Percentiles rank a stretch among this genome's conserved stretches.
phyloP scores from a whole-genome alignment of 306 rosid species.

The Carpinus viminea region DNA sequence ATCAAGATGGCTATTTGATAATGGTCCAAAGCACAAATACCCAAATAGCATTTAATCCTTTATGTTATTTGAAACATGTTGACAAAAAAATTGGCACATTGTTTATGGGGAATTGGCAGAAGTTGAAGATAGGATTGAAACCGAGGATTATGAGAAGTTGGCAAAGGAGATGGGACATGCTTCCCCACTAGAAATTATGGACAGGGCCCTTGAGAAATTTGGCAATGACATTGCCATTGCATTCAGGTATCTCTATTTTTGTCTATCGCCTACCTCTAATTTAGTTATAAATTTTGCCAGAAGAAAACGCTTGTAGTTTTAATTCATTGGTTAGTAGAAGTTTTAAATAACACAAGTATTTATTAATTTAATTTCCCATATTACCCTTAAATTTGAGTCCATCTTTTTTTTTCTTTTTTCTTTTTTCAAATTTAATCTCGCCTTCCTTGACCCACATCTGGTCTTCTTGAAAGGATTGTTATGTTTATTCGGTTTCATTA shows the following conservation, averaged over 20 bases:
- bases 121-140: constrained; percentile 52
- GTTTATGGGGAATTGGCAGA: constrained; percentile 42
- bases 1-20: too few relatives aligned
- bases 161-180: constrained; percentile 57
- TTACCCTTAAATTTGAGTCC: too few relatives aligned
- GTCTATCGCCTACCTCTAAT: background rate
- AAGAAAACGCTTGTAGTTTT: background rate
- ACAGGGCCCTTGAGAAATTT: constrained; percentile 65
- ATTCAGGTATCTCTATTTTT: constrained; percentile 56
- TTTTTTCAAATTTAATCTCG: too few relatives aligned
- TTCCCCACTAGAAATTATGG: constrained; percentile 84
- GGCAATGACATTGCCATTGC: constrained; percentile 85
- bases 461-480: too few relatives aligned
- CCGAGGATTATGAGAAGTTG: constrained; percentile 44
- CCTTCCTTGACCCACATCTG: too few relatives aligned
- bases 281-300: background rate
- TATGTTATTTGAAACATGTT: background rate
- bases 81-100: background rate
- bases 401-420: too few relatives aligned
- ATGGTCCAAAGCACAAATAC: too few relatives aligned
- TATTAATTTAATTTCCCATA: too few relatives aligned
- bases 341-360: background rate
- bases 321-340: background rate
- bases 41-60: too few relatives aligned
- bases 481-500: too few relatives aligned